Percentiles rank a stretch among this genome's conserved stretches.
Conservation (phyloP, 225 moss, liverwort and hornwort species). For the Pseudoscleropodium purum region DNA sequence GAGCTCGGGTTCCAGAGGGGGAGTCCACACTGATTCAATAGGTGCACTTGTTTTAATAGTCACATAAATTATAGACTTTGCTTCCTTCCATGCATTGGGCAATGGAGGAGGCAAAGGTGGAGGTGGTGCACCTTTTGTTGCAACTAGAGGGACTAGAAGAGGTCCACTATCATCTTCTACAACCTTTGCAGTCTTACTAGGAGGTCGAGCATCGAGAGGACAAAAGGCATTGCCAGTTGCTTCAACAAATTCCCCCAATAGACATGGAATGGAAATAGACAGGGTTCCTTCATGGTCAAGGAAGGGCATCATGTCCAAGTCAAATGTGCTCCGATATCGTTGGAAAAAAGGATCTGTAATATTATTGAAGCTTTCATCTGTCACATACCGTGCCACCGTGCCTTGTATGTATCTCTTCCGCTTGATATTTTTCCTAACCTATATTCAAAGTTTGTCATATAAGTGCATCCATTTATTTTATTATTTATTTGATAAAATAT, state of each 20-base stretch:
- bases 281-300: slow-evolving; percentile 29
- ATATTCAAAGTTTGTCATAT: not conserved
- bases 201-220: slow-evolving; percentile 4
- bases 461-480: not conserved
- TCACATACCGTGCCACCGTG: slow-evolving; percentile 48
- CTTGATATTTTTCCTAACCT: slow-evolving; percentile 36
- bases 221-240: not conserved
- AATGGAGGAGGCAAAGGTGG: not conserved
- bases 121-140: slow-evolving; percentile 7
- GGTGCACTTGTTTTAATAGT: slow-evolving; percentile 41
- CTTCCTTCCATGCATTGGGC: slow-evolving; percentile 69
- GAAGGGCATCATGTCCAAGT: slow-evolving; percentile 41
- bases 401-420: slow-evolving; percentile 32
- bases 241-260: not conserved
- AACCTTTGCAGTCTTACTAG: not conserved
- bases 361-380: slow-evolving; percentile 13
- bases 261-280: slow-evolving; percentile 12
- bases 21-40: slow-evolving; percentile 45
- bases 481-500: not conserved
- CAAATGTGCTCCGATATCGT: slow-evolving; percentile 51
- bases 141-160: not conserved
- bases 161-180: slow-evolving; percentile 21
- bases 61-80: slow-evolving; percentile 28
- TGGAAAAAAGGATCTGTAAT: slow-evolving; percentile 35
- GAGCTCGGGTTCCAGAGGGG: slow-evolving; percentile 52